Conservation (phyloP, 2,329 filamentous ascomycete species). For the Fusarium sterilihyphosum region DNA sequence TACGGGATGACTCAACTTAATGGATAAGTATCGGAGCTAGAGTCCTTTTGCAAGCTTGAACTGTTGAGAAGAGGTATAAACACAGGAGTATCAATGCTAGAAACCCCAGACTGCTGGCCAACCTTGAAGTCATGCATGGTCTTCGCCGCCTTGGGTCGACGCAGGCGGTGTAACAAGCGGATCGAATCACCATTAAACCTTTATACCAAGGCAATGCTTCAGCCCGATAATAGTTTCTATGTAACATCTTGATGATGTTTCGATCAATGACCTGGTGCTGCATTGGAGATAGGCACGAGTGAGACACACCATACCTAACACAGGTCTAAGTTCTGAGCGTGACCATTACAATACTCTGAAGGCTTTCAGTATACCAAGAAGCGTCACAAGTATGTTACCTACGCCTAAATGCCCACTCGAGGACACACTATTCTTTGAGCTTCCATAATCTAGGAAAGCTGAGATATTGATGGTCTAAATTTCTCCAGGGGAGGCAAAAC, state of each 20-base stretch:
- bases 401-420: fast-evolving
- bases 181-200: too few species aligned
- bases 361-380: not conserved
- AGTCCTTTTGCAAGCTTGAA: not conserved
- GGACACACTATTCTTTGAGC: not conserved
- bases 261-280: not conserved
- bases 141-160: not conserved
- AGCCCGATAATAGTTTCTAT: not conserved
- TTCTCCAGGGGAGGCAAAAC: not conserved
- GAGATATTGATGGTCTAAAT: not conserved
- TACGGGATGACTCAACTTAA: not conserved
- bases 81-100: too few species aligned
- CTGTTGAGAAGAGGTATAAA: not conserved
- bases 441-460: not conserved
- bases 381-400: not conserved
- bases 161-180: not conserved
- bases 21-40: not conserved
- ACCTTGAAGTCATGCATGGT: not conserved
- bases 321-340: not conserved
- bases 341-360: not conserved
- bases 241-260: not conserved
- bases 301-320: not conserved
- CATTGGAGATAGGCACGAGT: not conserved
- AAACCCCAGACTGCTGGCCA: not conserved
- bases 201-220: not conserved